These are phyloP conservation scores for Porphyrellus cyaneotinctus DNA, from an alignment of 768 basidiomycete species.

Conservation along the genomic window DNA sequence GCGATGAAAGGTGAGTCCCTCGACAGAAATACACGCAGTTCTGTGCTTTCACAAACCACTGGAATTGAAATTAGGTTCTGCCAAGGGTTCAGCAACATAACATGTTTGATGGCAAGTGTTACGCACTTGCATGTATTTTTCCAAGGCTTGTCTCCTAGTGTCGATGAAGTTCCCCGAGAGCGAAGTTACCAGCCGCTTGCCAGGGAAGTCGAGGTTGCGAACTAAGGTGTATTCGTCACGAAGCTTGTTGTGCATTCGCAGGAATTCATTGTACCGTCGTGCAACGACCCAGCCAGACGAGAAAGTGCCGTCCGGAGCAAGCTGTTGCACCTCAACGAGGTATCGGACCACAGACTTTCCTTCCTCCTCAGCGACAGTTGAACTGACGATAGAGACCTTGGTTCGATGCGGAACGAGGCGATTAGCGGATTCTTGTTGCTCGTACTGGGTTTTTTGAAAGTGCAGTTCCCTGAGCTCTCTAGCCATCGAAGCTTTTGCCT, in stretches of 20 bases:
- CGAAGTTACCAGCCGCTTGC: slow-evolving; percentile 87
- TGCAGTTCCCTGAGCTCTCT: slow-evolving; percentile 78
- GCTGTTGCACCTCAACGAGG: slow-evolving; percentile 87
- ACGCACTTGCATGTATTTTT: slow-evolving; percentile 85
- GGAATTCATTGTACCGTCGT: slow-evolving; percentile 92
- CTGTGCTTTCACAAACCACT: slow-evolving; percentile 74
- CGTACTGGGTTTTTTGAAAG: slow-evolving; percentile 91
- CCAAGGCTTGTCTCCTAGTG: slow-evolving; percentile 67
- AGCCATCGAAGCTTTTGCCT: slow-evolving; percentile 76
- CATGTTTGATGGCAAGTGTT: not conserved
- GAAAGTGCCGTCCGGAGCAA: slow-evolving; percentile 72
- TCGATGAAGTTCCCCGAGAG: slow-evolving; percentile 88
- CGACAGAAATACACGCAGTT: slow-evolving; percentile 82
- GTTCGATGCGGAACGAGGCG: slow-evolving; percentile 81
- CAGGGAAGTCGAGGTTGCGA: slow-evolving; percentile 80
- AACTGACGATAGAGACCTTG: slow-evolving; percentile 78
- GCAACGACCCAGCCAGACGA: slow-evolving; percentile 91
- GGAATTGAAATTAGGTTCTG: slow-evolving; percentile 74
- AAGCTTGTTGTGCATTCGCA: slow-evolving; percentile 81
- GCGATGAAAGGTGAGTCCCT: slow-evolving; percentile 81
- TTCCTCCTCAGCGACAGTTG: slow-evolving; percentile 75
- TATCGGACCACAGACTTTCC: slow-evolving; percentile 92
- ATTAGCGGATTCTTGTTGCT: slow-evolving; percentile 91
- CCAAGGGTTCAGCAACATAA: not conserved
- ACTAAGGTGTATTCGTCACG: slow-evolving; percentile 69